Evolutionary conservation across 1,284 basidiomycete species (phyloP).

Genomic region (Trichosporon sp.): DNA sequence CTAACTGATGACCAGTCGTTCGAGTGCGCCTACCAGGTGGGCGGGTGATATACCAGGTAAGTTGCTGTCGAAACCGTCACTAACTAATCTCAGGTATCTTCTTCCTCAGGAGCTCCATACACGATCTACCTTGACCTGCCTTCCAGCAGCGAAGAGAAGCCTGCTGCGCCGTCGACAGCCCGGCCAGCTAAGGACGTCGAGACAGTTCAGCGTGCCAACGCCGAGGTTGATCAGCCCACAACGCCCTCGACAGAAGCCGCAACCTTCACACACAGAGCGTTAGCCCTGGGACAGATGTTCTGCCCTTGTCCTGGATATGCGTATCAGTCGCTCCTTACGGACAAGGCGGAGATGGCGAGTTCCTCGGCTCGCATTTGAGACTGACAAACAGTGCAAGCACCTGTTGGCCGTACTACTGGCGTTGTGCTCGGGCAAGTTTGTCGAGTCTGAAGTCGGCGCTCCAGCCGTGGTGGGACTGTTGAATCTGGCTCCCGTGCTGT

Average conservation of each 20-base stretch:
- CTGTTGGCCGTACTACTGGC: conserved; percentile 47
- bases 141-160: not conserved
- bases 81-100: conserved; percentile 38
- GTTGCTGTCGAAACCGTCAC: not conserved
- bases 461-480: conserved; percentile 40
- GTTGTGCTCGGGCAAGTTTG: conserved; percentile 36
- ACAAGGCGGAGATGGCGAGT: conserved; percentile 44
- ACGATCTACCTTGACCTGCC: conserved; percentile 43
- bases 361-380: not conserved
- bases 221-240: not conserved
- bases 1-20: conserved; percentile 37
- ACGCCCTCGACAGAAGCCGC: not conserved
- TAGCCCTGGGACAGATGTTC: conserved; percentile 35
- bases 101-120: conserved; percentile 47
- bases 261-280: not conserved
- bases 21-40: conserved; percentile 38
- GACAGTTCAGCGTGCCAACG: not conserved
- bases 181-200: not conserved
- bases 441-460: conserved; percentile 38
- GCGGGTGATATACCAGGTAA: conserved; percentile 42
- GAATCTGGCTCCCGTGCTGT: conserved; percentile 6
- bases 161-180: not conserved
- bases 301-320: conserved; percentile 52
- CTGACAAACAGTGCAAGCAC: conserved; percentile 49
- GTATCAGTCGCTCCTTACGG: conserved; percentile 46